Base-by-base conservation (phyloP, 345 rosid species). In the Salix udensis region DNA sequence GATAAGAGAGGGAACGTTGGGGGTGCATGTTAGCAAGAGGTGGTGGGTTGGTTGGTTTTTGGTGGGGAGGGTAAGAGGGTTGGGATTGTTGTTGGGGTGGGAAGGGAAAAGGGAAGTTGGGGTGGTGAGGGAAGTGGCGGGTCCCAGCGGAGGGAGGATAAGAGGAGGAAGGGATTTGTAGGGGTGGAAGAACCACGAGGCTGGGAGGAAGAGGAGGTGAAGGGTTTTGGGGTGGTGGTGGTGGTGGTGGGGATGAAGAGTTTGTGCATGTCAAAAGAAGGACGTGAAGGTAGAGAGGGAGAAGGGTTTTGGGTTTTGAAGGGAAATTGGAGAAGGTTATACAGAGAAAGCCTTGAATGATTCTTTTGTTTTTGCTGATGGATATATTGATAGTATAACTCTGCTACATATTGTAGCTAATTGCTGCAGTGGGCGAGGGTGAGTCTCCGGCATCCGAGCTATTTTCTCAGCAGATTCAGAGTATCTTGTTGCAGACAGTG, bases 81-180 rank as follows among this genome's bases (percentile, higher is more conserved):
- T 72, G 72, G 23, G 44, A 79, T 44, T 26, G 74, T 30, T 71
- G 78, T 0, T 78, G 48, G 16, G 76, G 87, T 9, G 78, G 85
- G 7, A 80, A 82, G 8, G 82, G 84, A 64, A 75, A 73, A 14
- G 72, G 73, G 62, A 60, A 74, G 44, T 76, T 70, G 36, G 67
- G 74, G 30, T 52, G 39, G 23, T 71, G 26, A 21, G 62, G 73
- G 65, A 52, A 48, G 52, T 76, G 75, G 37, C 83, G 79, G 9
- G 83, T 80, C 6, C 87, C 85, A 21, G 87, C 69, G 37, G 90
- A 83, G 1, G 88, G 82, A 60, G 88, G 86, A 31, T 84, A 88
- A 26, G 90, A 86, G 30, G 84, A 81, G 30, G 87, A 82, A 4
- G 87, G 83, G 24, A 76, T 65, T 23, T 76, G 70, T 46, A 40